These are phyloP conservation scores for Aspergillus transmontanensis DNA, from an alignment of 2,329 filamentous ascomycete species.

Conservation along the genomic window DNA sequence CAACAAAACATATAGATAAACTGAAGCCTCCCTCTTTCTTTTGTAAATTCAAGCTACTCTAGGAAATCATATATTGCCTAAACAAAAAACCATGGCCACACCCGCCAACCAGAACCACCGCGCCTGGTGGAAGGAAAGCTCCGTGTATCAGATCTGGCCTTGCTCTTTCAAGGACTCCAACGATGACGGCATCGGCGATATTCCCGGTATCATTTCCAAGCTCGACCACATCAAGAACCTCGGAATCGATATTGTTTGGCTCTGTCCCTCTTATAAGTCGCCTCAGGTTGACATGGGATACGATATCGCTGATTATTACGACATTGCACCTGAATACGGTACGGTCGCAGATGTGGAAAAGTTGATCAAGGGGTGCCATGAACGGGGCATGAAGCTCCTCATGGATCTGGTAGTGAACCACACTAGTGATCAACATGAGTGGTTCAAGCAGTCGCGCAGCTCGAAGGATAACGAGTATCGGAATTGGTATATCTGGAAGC, in stretches of 20 bases:
- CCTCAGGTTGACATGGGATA: constrained; percentile 59
- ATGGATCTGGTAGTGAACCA: constrained; percentile 80
- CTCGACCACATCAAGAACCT: constrained; percentile 65
- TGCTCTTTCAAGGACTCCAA: constrained; percentile 58
- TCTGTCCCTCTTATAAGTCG: constrained; percentile 53
- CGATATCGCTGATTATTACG: constrained; percentile 63
- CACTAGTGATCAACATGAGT: constrained; percentile 70
- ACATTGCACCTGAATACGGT: constrained; percentile 67
- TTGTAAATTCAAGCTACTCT: background rate
- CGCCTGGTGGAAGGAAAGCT: constrained; percentile 59
- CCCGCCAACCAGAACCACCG: constrained; percentile 9
- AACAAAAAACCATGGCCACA: background rate
- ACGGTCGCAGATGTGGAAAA: constrained; percentile 66
- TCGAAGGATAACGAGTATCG: constrained; percentile 65
- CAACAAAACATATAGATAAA: background rate
- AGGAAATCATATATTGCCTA: background rate
- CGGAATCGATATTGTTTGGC: constrained; percentile 65
- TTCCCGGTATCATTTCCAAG: constrained; percentile 65
- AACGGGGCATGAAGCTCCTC: constrained; percentile 69
- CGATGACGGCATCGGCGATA: constrained; percentile 62
- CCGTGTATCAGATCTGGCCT: constrained; percentile 63
- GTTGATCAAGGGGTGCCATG: constrained; percentile 62
- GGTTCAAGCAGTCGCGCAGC: constrained; percentile 69
- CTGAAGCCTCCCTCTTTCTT: too few species aligned
- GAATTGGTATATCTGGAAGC: constrained; percentile 67